phyloP scores from a whole-genome alignment of 306 rosid genomes.

The Castanea crenata region DNA sequence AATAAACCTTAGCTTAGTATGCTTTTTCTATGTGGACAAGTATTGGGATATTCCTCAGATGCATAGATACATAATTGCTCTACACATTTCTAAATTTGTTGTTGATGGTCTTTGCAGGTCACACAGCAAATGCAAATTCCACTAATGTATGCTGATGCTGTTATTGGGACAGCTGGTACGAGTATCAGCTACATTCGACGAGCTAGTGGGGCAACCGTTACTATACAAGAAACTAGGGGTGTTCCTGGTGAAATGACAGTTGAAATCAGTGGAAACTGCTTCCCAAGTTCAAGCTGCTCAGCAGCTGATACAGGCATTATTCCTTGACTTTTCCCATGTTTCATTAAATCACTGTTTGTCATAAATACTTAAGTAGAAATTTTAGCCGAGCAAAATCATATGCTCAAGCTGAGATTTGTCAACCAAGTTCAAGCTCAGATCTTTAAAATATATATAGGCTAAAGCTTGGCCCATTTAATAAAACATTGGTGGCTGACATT shows the following conservation, averaged over 20 bases:
- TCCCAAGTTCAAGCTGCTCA: slow-evolving; percentile 95
- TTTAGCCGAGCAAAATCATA: not conserved
- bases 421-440: not conserved
- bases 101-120: slow-evolving; percentile 47
- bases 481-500: not conserved
- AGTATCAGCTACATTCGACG: slow-evolving; percentile 95
- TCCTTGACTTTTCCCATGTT: not conserved
- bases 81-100: not conserved
- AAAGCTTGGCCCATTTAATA: not conserved
- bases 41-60: not conserved
- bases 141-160: slow-evolving; percentile 92
- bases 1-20: not conserved
- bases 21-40: not conserved
- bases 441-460: too few relatives aligned
- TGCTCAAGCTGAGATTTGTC: not conserved
- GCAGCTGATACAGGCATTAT: slow-evolving; percentile 86
- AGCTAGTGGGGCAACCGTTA: slow-evolving; percentile 93
- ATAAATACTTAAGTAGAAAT: not conserved
- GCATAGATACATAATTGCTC: slow-evolving; percentile 1
- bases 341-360: not conserved
- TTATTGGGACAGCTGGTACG: slow-evolving; percentile 93
- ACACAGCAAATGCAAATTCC: slow-evolving; percentile 96
- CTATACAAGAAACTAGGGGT: slow-evolving; percentile 96
- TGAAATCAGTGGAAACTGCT: slow-evolving; percentile 91
- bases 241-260: slow-evolving; percentile 99